phyloP scores from a whole-genome alignment of 805 yeast genomes.

The Lachancea lanzarotensis region DNA sequence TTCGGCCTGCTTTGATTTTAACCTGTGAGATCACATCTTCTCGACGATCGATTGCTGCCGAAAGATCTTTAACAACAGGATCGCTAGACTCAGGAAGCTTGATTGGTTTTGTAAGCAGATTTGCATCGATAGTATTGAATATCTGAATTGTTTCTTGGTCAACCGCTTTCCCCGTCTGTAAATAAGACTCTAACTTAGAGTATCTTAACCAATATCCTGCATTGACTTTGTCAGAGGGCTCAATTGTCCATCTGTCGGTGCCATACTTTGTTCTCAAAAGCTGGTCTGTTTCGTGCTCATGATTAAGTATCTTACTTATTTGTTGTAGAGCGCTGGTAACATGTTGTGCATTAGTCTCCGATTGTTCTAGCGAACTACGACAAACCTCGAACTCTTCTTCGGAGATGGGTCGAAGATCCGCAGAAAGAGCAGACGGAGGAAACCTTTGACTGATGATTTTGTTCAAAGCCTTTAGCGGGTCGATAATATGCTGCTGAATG shows the following conservation, averaged over 20 bases:
- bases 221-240: conserved; percentile 41
- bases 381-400: conserved; percentile 51
- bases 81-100: conserved; percentile 27
- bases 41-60: conserved; percentile 32
- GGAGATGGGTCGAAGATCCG: conserved; percentile 54
- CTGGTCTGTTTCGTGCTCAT: conserved; percentile 53
- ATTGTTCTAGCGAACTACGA: conserved; percentile 48
- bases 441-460: conserved; percentile 40
- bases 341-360: conserved; percentile 41
- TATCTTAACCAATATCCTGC: conserved; percentile 36
- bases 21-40: conserved; percentile 34
- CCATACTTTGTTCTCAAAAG: conserved; percentile 48
- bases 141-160: conserved; percentile 48
- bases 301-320: conserved; percentile 39
- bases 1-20: conserved; percentile 40
- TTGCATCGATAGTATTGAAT: conserved; percentile 42
- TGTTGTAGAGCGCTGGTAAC: conserved; percentile 40
- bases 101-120: conserved; percentile 37
- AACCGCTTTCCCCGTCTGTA: conserved; percentile 53
- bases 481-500: conserved; percentile 38
- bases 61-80: conserved; percentile 32
- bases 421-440: conserved; percentile 49
- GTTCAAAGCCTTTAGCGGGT: conserved; percentile 46
- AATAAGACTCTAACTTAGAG: conserved; percentile 40
- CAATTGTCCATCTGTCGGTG: conserved; percentile 47